Conservation (phyloP, 306 rosid genomes). For the Vachellia collinsii region DNA sequence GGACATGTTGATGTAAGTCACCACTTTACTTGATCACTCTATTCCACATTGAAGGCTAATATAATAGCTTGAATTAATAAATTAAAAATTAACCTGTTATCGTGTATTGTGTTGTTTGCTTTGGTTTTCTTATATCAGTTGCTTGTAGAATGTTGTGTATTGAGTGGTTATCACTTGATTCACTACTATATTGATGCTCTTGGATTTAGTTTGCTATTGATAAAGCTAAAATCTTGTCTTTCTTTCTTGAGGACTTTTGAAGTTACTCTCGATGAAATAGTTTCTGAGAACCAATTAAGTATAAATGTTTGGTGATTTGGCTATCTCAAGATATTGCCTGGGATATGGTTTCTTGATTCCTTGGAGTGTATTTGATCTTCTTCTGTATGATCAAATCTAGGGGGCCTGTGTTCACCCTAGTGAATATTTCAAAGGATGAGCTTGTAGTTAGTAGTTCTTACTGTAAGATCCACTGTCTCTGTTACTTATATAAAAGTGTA, state of each 20-base stretch:
- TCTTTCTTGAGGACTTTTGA: too few species aligned
- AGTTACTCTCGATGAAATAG: background rate
- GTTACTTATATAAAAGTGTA: background rate
- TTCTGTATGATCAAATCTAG: slow-evolving; percentile 23
- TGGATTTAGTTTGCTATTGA: slow-evolving; percentile 19
- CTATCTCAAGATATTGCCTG: slow-evolving; percentile 12
- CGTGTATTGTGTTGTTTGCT: background rate
- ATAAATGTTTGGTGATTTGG: slow-evolving; percentile 11
- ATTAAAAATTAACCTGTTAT: background rate
- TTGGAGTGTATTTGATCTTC: background rate
- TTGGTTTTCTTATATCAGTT: background rate
- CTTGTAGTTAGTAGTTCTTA: slow-evolving; percentile 24
- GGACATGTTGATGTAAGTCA: slow-evolving; percentile 85
- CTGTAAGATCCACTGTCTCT: slow-evolving; percentile 18
- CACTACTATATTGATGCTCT: too few species aligned
- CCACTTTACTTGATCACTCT: slow-evolving; percentile 6
- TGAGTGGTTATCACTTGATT: background rate
- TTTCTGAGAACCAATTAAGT: background rate
- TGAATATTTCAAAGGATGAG: slow-evolving; percentile 1
- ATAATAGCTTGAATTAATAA: background rate
- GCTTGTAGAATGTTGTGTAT: background rate
- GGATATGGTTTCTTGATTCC: slow-evolving; percentile 11
- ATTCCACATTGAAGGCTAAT: background rate
- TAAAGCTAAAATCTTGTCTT: too few species aligned
- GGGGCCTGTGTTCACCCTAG: background rate